Conservation (phyloP, 1,139 yeast species). For the Yamadazyma epiphylla region DNA sequence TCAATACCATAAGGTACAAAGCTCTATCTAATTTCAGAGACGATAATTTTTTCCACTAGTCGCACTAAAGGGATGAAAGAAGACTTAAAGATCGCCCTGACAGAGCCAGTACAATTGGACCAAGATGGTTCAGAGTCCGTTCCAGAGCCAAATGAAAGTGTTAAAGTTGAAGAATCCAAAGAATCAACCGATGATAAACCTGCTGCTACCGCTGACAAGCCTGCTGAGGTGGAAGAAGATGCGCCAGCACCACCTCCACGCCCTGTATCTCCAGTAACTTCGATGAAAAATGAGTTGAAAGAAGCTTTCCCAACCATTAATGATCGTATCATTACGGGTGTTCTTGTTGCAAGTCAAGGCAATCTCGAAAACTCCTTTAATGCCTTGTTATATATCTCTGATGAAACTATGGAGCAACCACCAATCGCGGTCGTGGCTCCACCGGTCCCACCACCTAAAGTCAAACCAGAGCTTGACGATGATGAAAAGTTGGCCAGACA, state of each 20-base stretch:
- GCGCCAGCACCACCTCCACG: slow-evolving; percentile 76
- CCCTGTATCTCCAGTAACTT: slow-evolving; percentile 56
- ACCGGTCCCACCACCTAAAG: slow-evolving; percentile 15
- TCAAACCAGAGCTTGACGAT: slow-evolving; percentile 31
- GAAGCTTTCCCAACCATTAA: slow-evolving; percentile 84
- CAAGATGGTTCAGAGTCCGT: slow-evolving; percentile 4
- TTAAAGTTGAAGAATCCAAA: slow-evolving; percentile 6
- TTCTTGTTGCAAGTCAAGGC: slow-evolving; percentile 82
- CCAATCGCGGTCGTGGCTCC: slow-evolving; percentile 34
- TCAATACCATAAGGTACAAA: slow-evolving; percentile 41
- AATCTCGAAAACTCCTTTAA: slow-evolving; percentile 81
- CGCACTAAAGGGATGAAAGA: slow-evolving; percentile 13
- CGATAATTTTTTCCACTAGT: neutral
- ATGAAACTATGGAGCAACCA: slow-evolving; percentile 61
- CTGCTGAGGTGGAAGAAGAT: slow-evolving; percentile 15
- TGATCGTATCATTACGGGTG: slow-evolving; percentile 67
- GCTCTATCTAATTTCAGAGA: slow-evolving; percentile 62
- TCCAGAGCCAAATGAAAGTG: slow-evolving; percentile 2
- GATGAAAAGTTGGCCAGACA: slow-evolving; percentile 84
- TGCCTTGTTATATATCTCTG: slow-evolving; percentile 77
- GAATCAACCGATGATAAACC: slow-evolving; percentile 7
- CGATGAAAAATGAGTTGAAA: slow-evolving; percentile 51
- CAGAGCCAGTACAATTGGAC: slow-evolving; percentile 31
- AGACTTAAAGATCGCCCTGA: slow-evolving; percentile 28
- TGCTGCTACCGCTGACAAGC: slow-evolving; percentile 4